Percentiles rank a stretch among this genome's conserved stretches.
Evolutionary conservation across 1,139 yeast genomes (phyloP).

Genomic region (Blastobotrys malaysiensis): DNA sequence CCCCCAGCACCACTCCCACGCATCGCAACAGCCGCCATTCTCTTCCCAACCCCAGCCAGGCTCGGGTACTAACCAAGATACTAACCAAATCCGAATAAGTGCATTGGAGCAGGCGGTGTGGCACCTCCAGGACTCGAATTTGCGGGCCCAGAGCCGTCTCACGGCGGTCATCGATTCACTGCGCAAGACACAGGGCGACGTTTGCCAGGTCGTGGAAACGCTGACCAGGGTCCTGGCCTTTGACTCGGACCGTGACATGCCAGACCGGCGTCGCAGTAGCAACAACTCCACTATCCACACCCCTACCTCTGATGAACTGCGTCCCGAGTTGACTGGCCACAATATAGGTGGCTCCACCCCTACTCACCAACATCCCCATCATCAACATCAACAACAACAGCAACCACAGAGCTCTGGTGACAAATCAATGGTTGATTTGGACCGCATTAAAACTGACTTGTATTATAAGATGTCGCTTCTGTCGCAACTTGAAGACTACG

Average conservation of each 20-base stretch:
- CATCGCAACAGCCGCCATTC: slow-evolving; percentile 7
- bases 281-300: slow-evolving; percentile 11
- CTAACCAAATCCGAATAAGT: slow-evolving; percentile 10
- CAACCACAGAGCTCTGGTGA: neutral
- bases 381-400: too few species aligned
- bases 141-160: slow-evolving; percentile 15
- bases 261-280: slow-evolving; percentile 7
- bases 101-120: slow-evolving; percentile 22
- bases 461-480: slow-evolving; percentile 4
- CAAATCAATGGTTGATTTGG: slow-evolving; percentile 1
- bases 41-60: slow-evolving; percentile 8
- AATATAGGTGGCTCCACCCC: neutral
- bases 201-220: slow-evolving; percentile 17
- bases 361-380: neutral
- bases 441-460: slow-evolving; percentile 9
- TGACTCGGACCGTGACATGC: neutral
- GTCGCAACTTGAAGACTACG: slow-evolving; percentile 8
- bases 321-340: neutral
- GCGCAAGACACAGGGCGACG: slow-evolving; percentile 18
- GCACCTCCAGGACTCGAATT: slow-evolving; percentile 20
- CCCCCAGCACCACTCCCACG: slow-evolving; percentile 6
- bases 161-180: slow-evolving; percentile 17
- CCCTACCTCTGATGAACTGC: neutral
- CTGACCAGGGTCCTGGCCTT: slow-evolving; percentile 6
- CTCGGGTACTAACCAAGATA: neutral